These are phyloP conservation scores for Barnettozyma salicaria DNA, from an alignment of 805 yeast genomes.

Conservation along the genomic window DNA sequence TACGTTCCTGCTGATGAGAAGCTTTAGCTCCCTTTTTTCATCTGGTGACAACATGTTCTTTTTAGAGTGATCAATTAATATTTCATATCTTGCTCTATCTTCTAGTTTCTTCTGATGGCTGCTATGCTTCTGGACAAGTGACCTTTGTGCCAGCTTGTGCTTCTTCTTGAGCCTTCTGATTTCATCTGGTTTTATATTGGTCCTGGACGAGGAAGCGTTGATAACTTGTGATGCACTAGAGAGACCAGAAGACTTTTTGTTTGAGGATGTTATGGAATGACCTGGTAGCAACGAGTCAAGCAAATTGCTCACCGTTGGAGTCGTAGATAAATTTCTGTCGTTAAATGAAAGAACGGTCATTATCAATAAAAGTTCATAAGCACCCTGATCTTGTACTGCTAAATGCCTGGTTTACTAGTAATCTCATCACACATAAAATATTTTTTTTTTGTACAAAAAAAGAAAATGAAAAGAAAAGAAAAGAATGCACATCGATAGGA, in stretches of 20 bases:
- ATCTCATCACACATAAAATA: constrained; percentile 5
- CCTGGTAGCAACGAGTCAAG: constrained; percentile 34
- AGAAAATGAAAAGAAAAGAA: too few relatives aligned
- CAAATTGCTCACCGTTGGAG: constrained; percentile 37
- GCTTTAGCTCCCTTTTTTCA: constrained; percentile 32
- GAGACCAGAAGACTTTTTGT: constrained; percentile 24
- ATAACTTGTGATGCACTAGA: constrained; percentile 31
- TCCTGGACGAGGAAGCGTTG: constrained; percentile 29
- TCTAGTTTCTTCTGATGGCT: constrained; percentile 24
- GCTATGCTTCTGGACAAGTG: constrained; percentile 17
- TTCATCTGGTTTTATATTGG: constrained; percentile 31
- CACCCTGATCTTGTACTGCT: too few relatives aligned
- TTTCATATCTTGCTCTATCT: constrained; percentile 29
- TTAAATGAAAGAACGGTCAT: constrained; percentile 7
- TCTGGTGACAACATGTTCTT: constrained; percentile 28
- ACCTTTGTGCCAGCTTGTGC: constrained; percentile 28
- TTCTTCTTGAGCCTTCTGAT: constrained; percentile 30
- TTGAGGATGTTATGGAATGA: constrained; percentile 18
- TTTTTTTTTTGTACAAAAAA: not conserved
- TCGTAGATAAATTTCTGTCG: not conserved
- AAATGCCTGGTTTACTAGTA: too few relatives aligned
- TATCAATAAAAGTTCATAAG: too few relatives aligned
- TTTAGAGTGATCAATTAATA: constrained; percentile 30
- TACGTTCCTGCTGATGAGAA: constrained; percentile 33
- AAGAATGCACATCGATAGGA: not conserved